Evolutionary conservation across 2,329 filamentous ascomycete genomes (phyloP).

Genomic region (Arthrobotrys conoides): DNA sequence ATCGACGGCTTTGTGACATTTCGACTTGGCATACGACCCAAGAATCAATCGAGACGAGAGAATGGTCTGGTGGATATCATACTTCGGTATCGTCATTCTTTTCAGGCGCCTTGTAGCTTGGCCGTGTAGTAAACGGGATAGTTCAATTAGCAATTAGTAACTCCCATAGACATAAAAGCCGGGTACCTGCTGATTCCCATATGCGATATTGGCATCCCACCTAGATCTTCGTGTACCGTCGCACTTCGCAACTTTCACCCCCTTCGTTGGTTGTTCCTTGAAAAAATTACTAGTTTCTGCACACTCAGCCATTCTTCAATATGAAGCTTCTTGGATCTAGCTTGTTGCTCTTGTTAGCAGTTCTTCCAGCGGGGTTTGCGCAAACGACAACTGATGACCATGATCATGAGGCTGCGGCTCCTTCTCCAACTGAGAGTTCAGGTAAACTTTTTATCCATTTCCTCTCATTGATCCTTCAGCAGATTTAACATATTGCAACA

Average conservation of each 20-base stretch:
- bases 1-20: slow-evolving; percentile 5
- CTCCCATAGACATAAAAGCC: slow-evolving; percentile 20
- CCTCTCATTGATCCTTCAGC: not conserved
- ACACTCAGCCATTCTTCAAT: not conserved
- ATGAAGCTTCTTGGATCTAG: slow-evolving; percentile 16
- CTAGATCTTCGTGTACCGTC: slow-evolving; percentile 3
- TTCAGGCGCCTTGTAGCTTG: not conserved
- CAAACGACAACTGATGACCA: slow-evolving; percentile 24
- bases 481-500: not conserved
- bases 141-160: not conserved
- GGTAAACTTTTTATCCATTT: not conserved
- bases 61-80: slow-evolving; percentile 11
- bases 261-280: not conserved
- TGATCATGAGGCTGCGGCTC: slow-evolving; percentile 1
- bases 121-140: not conserved
- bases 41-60: slow-evolving; percentile 11
- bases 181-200: slow-evolving; percentile 24
- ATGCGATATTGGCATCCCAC: not conserved
- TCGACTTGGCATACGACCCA: slow-evolving; percentile 28
- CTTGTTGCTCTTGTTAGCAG: slow-evolving; percentile 7
- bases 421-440: slow-evolving; percentile 22
- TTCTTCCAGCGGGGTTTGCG: slow-evolving; percentile 17
- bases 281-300: not conserved
- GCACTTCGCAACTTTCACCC: slow-evolving; percentile 34
- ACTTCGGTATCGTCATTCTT: not conserved